Evolutionary conservation across 2,329 filamentous ascomycete genomes (phyloP), one percentile per base, ranked within the genome.

Genomic region (Aureobasidium sp.): DNA sequence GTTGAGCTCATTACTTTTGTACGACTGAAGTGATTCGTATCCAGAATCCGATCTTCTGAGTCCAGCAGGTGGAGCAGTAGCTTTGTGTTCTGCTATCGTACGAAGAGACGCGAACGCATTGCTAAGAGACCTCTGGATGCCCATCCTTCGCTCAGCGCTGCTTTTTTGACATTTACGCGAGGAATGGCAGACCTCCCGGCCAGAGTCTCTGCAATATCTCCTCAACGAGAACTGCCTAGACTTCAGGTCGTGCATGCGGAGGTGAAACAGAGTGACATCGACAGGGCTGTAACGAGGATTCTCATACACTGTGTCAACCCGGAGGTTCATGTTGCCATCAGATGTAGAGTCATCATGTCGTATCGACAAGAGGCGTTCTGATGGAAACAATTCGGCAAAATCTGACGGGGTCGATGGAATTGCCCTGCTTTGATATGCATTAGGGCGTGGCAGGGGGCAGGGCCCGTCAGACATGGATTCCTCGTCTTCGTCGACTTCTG

Each of bases 311-410:
- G 90, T 93, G 72, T 96, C 92, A 63, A 97, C 82, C 36, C 92
- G 87, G 62, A 99, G 81, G 72, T 97, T 97, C 91, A 97, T 95
- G 79, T 97, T 96, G 39, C 93, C 93, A 72, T 99, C 93, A 4
- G 87, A 76, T 0, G 91, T 94, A 52, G 90, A 85, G 74, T 97
- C 91, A 72, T 97, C 94, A 72, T 97, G 93, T 32, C 89, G 85
- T 70, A 99, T 91, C 39, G 85, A 84, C 58, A 97, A 78, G 61
- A 89, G 84, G 72, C 91, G 86, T 67, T 87, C 83, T 9, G 92
- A 95, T 11, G 94, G 93, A 73, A 97, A 99, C 59, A 96, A 83
- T 59, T 86, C 82, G 30, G 86, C 87, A 72, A 97, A 97, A 67
- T 92, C 87, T 63, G 87, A 81, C 3, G 93, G 88, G 1, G 87